Base-by-base conservation (phyloP, 805 yeast species). In the Metschnikowia bowlesiae region DNA sequence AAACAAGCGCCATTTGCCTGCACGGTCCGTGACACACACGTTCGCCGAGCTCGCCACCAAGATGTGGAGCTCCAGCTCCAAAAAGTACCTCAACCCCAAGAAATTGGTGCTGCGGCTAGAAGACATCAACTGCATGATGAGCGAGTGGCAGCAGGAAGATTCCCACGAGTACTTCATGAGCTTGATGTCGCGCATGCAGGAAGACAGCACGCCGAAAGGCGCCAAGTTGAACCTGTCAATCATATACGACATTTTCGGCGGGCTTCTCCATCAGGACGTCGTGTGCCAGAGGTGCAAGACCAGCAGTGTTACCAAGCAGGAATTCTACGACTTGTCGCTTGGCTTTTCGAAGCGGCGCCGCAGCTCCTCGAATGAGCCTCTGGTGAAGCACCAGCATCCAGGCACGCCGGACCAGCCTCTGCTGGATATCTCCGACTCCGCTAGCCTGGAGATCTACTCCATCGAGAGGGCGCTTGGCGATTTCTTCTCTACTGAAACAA, bases 111-210 rank as follows among this genome's bases (percentile, higher is more conserved):
- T 76, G 46, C 76, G 89, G 56, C 72, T 88, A 50, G 87, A 80
- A 45, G 96, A 89, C 60, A 89, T 92, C 60, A 90, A 90, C 67
- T 89, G 96, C 65, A 88, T 89, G 96, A 89, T 91, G 96, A 83
- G 90, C 41, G 94, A 85, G 65, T 91, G 96, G 96, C 91, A 89
- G 68, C 99, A 94, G 67, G 98, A 94, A 68, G 99, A 94, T 68
- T 87, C 96, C 0, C 99, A 94, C 68, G 99, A 94, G 69, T 94
- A 91, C 70, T 89, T 86, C 66, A 91, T 91, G 97, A 88, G 96
- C 10, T 73, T 91, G 53, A 78, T 91, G 77, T 82, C 92, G 7
- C 72, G 97, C 47, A 70, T 91, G 47, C 98, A 91, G 68, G 97
- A 91, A 63, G 97, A 91, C 64, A 79, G 89, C 10, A 89, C 94